phyloP scores from a whole-genome alignment of 176 grass and related monocot species.

The Alloteropsis semialata region DNA sequence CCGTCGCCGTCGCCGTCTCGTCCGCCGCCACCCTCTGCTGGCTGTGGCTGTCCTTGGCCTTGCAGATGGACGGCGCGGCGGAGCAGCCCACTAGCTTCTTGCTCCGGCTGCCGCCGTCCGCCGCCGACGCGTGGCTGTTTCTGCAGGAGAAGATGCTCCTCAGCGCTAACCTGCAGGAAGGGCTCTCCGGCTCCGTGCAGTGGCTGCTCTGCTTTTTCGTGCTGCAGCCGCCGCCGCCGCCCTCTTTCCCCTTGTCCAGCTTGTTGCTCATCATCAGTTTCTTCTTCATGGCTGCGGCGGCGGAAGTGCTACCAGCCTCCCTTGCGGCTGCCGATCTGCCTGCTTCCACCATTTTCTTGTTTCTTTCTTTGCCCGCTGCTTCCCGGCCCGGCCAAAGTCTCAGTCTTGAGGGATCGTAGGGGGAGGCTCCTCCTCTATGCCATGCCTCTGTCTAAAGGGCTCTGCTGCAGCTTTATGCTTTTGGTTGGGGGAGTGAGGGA shows the following conservation, averaged over 20 bases:
- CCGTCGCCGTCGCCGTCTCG: constrained; percentile 11
- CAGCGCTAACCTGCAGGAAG: constrained; percentile 67
- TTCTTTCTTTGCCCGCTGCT: neutral
- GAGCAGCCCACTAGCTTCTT: constrained; percentile 55
- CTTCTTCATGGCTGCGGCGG: neutral
- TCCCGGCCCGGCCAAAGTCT: too few relatives aligned
- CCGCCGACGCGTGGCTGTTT: constrained; percentile 21
- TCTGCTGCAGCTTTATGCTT: too few relatives aligned
- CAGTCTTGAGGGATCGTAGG: too few relatives aligned
- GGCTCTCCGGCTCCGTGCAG: constrained; percentile 41
- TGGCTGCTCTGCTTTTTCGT: constrained; percentile 15
- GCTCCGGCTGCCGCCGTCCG: constrained; percentile 12
- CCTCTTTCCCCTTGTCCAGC: constrained; percentile 1
- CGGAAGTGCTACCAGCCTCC: neutral
- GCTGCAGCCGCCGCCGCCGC: neutral
- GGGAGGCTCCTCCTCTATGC: too few relatives aligned
- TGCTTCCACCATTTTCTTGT: constrained; percentile 46
- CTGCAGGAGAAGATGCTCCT: constrained; percentile 73
- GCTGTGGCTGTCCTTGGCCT: constrained; percentile 34
- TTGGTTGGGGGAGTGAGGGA: too few relatives aligned
- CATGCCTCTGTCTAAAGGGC: neutral
- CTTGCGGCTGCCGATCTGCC: neutral
- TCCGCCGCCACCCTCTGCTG: neutral
- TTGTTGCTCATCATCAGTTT: neutral
- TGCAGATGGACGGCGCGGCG: constrained; percentile 59